These are phyloP conservation scores for Blepharisma stoltei DNA, from an alignment of 73 alveolate genomes.

Conservation along the genomic window DNA sequence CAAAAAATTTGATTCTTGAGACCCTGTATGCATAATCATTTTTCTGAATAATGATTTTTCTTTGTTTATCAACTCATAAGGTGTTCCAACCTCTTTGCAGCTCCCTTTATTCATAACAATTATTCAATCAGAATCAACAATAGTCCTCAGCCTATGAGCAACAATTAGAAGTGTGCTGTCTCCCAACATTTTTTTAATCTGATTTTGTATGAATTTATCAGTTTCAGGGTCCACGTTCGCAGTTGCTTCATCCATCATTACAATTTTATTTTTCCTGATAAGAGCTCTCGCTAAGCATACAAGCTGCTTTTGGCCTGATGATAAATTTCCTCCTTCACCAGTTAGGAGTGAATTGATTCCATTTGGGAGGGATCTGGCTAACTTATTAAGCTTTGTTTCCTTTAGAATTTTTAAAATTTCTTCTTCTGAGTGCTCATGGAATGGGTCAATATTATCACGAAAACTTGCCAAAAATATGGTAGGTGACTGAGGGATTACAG, in stretches of 20 bases:
- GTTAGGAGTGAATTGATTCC: background rate
- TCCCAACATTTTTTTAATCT: constrained; percentile 47
- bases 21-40: background rate
- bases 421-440: constrained; percentile 46
- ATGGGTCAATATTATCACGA: constrained; percentile 84
- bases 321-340: constrained; percentile 44
- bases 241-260: constrained; percentile 91
- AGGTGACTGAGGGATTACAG: constrained; percentile 73
- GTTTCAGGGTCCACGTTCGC: constrained; percentile 80
- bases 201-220: constrained; percentile 65
- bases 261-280: constrained; percentile 58
- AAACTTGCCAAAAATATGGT: constrained; percentile 73
- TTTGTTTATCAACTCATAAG: constrained; percentile 3
- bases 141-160: constrained; percentile 78
- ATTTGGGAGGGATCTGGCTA: constrained; percentile 34
- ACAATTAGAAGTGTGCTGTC: constrained; percentile 66
- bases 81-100: background rate
- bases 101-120: constrained; percentile 48
- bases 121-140: constrained; percentile 60
- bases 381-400: constrained; percentile 60
- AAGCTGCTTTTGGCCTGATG: constrained; percentile 71
- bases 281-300: constrained; percentile 78
- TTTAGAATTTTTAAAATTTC: constrained; percentile 51
- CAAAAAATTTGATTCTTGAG: background rate
- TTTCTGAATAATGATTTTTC: background rate